Evolutionary conservation across 2,329 filamentous ascomycete genomes (phyloP), one percentile per base, ranked within the genome.

Genomic region (Fusarium mundagurra): DNA sequence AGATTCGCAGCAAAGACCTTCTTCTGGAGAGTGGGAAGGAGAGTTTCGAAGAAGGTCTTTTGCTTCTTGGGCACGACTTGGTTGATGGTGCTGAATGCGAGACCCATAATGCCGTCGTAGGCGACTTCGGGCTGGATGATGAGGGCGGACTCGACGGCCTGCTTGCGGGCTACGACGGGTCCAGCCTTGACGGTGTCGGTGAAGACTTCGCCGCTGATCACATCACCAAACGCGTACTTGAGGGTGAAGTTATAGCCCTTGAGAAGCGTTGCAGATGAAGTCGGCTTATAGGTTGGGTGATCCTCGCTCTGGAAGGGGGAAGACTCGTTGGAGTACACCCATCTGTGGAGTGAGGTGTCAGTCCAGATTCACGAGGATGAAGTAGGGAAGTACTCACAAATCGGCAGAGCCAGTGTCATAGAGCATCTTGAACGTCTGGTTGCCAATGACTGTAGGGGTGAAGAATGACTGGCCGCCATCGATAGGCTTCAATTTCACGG

Each of bases 1-100:
- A 61, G 59, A 14, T 61, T 61, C 6, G 59, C 59, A 41, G 59
- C 59, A 43, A 61, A 61, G 11, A 57, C 22, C n/a, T 61, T 61
- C 36, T 33, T 34, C 20, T 61, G 24, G 1, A 57, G 29, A 3
- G 36, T 61, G 4, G 59, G 48, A 0, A 61, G 14, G 5, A 57
- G 34, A 14, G 59, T 61, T 6, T 61, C 59, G n/a, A 61, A 57
- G 0, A 61, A 34, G 0, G 59, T 61, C 29, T n/a, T 57, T 22
- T 61, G 59, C 11, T 43, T 61, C 17, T 55, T 31, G n/a, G 48
- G 48, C 8, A 14, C 5, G 13, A 57, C 36, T 1, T 20, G n/a
- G 27, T 61, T 61, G 11, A 61, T 57, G 11, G 29, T 20, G 6
- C 27, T 18, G 5, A 41, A 41, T 0, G 59, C 59, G 11, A 61